Evolutionary conservation across 257 asterid species (phyloP).

Genomic region (Agastache rugosa): DNA sequence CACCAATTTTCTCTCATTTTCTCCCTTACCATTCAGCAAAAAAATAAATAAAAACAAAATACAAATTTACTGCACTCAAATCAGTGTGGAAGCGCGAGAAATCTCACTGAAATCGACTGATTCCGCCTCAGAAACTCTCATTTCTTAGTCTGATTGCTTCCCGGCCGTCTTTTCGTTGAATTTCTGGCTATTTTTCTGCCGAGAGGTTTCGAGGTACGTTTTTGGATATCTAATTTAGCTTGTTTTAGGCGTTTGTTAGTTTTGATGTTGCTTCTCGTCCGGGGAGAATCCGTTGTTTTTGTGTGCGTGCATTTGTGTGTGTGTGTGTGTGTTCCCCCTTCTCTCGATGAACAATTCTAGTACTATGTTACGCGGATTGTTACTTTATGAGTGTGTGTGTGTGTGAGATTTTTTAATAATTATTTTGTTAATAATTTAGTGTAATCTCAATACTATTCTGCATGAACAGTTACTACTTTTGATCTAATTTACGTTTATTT

Average conservation of each 20-base stretch:
- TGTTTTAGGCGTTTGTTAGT: not conserved
- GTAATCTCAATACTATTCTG: not conserved
- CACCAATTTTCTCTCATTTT: not conserved
- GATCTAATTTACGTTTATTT: conserved; percentile 13
- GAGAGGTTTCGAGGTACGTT: conserved; percentile 31
- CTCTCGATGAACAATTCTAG: not conserved
- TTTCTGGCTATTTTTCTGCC: not conserved
- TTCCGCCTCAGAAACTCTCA: not conserved
- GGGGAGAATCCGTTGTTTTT: not conserved
- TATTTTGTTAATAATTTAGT: not conserved
- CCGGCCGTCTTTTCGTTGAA: not conserved
- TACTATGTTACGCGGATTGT: no score
- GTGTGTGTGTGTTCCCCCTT: no score
- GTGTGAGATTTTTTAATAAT: not conserved
- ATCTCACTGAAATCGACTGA: not conserved
- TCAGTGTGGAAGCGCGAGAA: not conserved
- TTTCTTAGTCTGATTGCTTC: not conserved
- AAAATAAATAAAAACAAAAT: no score
- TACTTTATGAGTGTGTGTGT: not conserved
- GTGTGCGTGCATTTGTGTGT: not conserved
- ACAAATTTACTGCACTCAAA: not conserved
- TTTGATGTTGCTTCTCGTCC: not conserved
- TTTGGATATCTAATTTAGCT: not conserved
- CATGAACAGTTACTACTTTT: not conserved
- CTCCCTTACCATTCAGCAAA: not conserved